Base-by-base conservation (phyloP, 495 filamentous ascomycete genomes). In the Astrocystis sublimbata region DNA sequence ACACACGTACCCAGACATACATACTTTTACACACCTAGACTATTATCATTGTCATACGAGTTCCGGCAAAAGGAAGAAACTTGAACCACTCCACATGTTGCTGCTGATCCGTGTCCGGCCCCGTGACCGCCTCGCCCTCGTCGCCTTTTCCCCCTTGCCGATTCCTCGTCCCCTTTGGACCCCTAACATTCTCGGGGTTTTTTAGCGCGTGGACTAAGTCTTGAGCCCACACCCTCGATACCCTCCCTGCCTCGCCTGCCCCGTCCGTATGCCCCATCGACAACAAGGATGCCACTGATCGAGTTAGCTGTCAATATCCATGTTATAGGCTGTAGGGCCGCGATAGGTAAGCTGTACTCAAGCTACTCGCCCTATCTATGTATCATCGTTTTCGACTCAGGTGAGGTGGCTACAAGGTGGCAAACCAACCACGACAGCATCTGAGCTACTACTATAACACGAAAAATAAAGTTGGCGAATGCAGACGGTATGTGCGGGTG, bases 91-190 rank as follows among this genome's bases (percentile, higher is more conserved):
- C 46, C 58, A 52, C 58, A 47, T 45, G 17, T 17, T 35, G 35
- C 10, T 45, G 47, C 38, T 53, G 38, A 61, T 61, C 47, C 36
- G 58, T 26, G 47, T 31, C 38, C 58, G 38, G 38, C 19, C 24
- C 50, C 15, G 49, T 61, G 58, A 61, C 58, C 58, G 58, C 58
- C 47, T 61, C 58, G 21, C 45, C 19, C n/a, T 15, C n/a, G n/a
- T n/a, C n/a, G n/a, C n/a, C n/a, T n/a, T n/a, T n/a, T n/a, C n/a
- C n/a, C n/a, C n/a, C n/a, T n/a, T n/a, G n/a, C n/a, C n/a, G n/a
- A n/a, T n/a, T n/a, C n/a, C n/a, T n/a, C n/a, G n/a, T n/a, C 56
- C 33, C 43, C 45, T n/a, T 50, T 40, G 26, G 45, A 35, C 28
- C 56, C 56, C 31, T 49, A 45, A 31, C 56, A 35, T 41, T 40